A percentile compares a stretch with the other conserved stretches of the same genome.
phyloP scores from a whole-genome alignment of 257 asterid species.

The Solanum boliviense region DNA sequence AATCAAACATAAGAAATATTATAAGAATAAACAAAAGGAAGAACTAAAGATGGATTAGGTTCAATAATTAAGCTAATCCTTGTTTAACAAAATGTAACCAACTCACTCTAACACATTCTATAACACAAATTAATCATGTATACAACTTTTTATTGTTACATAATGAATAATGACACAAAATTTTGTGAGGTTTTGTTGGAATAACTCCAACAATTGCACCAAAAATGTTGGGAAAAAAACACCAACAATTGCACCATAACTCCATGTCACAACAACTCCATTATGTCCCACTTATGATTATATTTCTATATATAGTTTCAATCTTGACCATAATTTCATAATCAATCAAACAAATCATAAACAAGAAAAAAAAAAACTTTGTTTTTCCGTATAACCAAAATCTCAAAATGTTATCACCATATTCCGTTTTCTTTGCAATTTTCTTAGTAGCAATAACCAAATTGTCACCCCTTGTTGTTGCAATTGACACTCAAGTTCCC shows the following conservation, averaged over 20 bases:
- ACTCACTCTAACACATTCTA: neutral
- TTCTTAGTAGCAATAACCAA: constrained; percentile 24
- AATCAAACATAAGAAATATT: too few relatives aligned
- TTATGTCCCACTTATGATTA: neutral
- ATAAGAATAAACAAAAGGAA: neutral
- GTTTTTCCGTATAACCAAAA: neutral
- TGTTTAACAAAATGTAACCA: neutral
- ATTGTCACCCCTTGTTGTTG: constrained; percentile 1
- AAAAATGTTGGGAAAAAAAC: neutral
- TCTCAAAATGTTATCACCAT: constrained; percentile 25
- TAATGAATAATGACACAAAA: neutral
- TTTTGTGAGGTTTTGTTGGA: neutral
- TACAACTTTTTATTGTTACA: neutral
- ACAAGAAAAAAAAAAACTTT: neutral
- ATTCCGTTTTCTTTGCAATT: constrained; percentile 12
- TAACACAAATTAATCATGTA: neutral
- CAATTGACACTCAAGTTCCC: constrained; percentile 13
- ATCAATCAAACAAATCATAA: neutral
- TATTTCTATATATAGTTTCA: neutral
- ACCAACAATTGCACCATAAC: neutral
- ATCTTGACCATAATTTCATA: neutral
- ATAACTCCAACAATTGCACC: neutral
- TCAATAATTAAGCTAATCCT: neutral
- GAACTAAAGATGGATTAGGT: neutral
- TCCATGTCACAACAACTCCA: constrained; percentile 12